Conservation (phyloP, 2,329 filamentous ascomycete species). For the Beauveria australis region DNA sequence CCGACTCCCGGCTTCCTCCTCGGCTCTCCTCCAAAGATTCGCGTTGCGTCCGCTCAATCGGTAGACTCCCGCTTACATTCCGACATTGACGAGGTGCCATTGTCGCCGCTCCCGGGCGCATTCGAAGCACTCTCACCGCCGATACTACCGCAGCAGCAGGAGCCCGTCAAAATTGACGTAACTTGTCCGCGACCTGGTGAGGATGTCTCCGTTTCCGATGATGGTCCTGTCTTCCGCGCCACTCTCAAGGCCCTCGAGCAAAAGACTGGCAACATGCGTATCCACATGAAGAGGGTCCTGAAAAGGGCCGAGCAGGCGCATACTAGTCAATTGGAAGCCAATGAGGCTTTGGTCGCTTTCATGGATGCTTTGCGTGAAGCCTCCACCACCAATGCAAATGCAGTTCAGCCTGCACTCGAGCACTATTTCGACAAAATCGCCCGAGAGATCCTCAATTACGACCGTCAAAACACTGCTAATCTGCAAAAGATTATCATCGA, state of each 20-base stretch:
- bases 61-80: slow-evolving; percentile 75
- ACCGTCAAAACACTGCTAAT: slow-evolving; percentile 74
- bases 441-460: slow-evolving; percentile 78
- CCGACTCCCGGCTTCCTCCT: slow-evolving; percentile 68
- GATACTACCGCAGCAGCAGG: slow-evolving; percentile 23
- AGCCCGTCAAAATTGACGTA: slow-evolving; percentile 76
- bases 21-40: slow-evolving; percentile 63
- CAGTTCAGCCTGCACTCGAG: slow-evolving; percentile 92
- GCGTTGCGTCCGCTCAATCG: slow-evolving; percentile 80
- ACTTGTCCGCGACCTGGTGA: slow-evolving; percentile 76
- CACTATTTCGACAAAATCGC: slow-evolving; percentile 98
- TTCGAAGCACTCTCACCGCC: slow-evolving; percentile 27
- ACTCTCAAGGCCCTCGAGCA: slow-evolving; percentile 95
- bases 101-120: slow-evolving; percentile 39
- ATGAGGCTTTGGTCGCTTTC: slow-evolving; percentile 75
- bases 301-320: slow-evolving; percentile 89
- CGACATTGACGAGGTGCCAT: slow-evolving; percentile 52
- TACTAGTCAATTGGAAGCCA: slow-evolving; percentile 70
- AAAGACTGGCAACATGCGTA: slow-evolving; percentile 89
- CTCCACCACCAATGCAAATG: slow-evolving; percentile 84
- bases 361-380: slow-evolving; percentile 82
- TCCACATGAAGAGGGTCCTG: slow-evolving; percentile 91
- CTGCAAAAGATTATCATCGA: slow-evolving; percentile 93
- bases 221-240: slow-evolving; percentile 90
- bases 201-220: slow-evolving; percentile 76